phyloP scores from a whole-genome alignment of 2,329 filamentous ascomycete species.

The Colletotrichum magnum region DNA sequence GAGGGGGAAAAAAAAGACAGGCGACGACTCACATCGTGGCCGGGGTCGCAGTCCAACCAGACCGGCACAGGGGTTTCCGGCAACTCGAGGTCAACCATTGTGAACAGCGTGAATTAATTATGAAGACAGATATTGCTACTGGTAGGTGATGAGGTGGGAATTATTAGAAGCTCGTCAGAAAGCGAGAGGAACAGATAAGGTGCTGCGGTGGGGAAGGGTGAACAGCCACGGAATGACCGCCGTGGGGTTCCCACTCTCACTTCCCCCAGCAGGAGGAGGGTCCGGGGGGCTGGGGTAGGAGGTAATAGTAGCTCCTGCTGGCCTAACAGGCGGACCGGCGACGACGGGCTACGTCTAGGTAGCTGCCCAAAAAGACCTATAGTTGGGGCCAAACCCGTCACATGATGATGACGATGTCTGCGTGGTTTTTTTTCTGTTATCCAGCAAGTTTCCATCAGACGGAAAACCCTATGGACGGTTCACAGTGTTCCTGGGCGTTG shows the following conservation, averaged over 20 bases:
- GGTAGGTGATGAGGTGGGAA: too few relatives aligned
- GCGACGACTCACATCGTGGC: slow-evolving; percentile 73
- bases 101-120: slow-evolving; percentile 44
- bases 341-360: not conserved
- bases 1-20: not conserved
- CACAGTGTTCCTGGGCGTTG: not conserved
- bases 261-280: not conserved
- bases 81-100: slow-evolving; percentile 38
- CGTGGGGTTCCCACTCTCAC: too few relatives aligned
- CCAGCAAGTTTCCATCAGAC: slow-evolving; percentile 4
- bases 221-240: too few relatives aligned
- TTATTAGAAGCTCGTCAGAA: not conserved
- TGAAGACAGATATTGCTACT: not conserved
- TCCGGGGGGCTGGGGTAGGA: slow-evolving; percentile 3
- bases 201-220: too few relatives aligned
- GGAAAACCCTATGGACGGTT: slow-evolving; percentile 15
- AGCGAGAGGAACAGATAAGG: not conserved
- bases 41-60: slow-evolving; percentile 75
- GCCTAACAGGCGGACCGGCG: not conserved
- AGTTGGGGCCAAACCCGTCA: slow-evolving; percentile 14
- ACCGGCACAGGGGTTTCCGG: slow-evolving; percentile 59
- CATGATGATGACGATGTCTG: slow-evolving; percentile 26
- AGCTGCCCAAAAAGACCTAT: slow-evolving; percentile 13
- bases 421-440: slow-evolving; percentile 18
- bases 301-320: not conserved